Percentiles rank a stretch among this genome's conserved stretches.
Conservation (phyloP, 441 rosid genomes). For the Adansonia grandidieri region DNA sequence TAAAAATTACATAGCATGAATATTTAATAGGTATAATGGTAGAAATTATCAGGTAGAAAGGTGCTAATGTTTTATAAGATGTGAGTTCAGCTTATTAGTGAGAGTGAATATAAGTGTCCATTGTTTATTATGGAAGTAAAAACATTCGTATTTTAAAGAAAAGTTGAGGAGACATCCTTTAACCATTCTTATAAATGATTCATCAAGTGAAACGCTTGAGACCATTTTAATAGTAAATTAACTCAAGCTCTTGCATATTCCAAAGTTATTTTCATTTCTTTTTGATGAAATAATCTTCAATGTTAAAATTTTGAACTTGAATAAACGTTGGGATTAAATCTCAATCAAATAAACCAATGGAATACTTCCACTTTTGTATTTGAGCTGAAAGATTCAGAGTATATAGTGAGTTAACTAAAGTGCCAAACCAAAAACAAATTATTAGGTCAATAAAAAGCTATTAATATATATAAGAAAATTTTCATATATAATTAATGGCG, state of each 20-base stretch:
- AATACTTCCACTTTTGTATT: too few species aligned
- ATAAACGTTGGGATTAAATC: neutral
- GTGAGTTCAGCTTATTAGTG: neutral
- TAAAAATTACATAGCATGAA: neutral
- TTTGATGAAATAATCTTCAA: too few species aligned
- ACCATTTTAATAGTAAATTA: too few species aligned
- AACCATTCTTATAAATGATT: neutral
- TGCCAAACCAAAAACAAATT: neutral
- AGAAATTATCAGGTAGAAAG: neutral
- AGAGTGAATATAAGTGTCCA: neutral
- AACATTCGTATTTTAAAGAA: too few species aligned
- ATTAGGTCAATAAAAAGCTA: neutral
- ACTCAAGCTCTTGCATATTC: too few species aligned
- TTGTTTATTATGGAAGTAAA: neutral
- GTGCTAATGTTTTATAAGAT: neutral
- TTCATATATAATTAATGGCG: neutral
- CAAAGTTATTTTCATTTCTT: too few species aligned
- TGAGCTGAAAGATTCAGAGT: neutral
- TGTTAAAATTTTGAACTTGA: neutral
- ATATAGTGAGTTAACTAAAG: neutral
- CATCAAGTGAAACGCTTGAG: too few species aligned
- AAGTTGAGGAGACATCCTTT: neutral
- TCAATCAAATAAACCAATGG: neutral
- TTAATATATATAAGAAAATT: neutral
- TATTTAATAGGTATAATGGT: neutral